Base-by-base conservation (phyloP, 257 asterid genomes). In the Penstemon davidsonii region DNA sequence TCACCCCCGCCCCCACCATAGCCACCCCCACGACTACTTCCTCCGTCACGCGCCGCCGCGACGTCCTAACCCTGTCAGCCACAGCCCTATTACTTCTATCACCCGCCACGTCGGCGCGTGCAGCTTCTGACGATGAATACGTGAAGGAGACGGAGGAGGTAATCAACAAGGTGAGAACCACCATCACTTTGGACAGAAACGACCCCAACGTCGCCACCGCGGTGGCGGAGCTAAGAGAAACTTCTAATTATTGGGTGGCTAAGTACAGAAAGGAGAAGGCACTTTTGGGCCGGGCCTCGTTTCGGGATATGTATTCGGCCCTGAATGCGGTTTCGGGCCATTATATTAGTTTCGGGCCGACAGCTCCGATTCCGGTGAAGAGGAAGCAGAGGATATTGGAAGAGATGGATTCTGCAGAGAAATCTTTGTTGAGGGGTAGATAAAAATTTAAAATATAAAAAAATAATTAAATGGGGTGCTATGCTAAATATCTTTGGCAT, bases 271-370 rank as follows among this genome's bases (percentile, higher is more conserved):
- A 80, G 60, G 99, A 94, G 89, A 94, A 94, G 64, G 60, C 82
- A 3, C 82, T 94, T 0, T 66, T 94, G 57, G 96, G 92, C 4
- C 82, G 96, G 78, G 56, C 90, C 7, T 94, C 97, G 0, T 88
- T 94, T 80, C 82, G 99, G 4, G 99, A 94, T 50, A 82, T 94
- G 56, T 88, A 94, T 64, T 88, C 99, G 61, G 99, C 99, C 39
- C 88, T 90, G 0, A 88, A 93, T 41, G 99, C 99, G 3, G 97
- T 93, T 52, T 90, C 97, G 51, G 99, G 99, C 72, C 99, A 93
- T 62, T 88, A 90, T 64, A 79, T 90, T 58, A 93, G 97, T 70
- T 93, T 94, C 52, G 99, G 97, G 5, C 99, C 99, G 25, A 91
- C 97, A 0, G 88, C 99, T 3, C 97, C 96, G 0, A 81, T 94